Evolutionary conservation across 305 asterid species (phyloP).

Genomic region (Fraxinus nigra): DNA sequence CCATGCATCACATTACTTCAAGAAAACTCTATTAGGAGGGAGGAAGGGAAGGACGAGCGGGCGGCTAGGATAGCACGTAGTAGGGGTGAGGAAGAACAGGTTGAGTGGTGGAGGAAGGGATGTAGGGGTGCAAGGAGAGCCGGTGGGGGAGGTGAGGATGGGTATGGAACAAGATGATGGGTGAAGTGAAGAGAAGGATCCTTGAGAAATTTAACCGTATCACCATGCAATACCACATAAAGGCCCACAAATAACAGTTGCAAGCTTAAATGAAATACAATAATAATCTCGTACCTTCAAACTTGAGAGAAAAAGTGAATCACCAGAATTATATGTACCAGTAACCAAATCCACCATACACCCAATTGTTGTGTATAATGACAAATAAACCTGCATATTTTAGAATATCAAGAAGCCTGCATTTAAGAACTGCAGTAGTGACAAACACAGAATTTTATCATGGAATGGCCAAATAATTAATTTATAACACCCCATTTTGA

Average conservation of each 20-base stretch:
- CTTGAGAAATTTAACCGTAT: background rate
- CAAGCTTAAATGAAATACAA: background rate
- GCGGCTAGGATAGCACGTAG: background rate
- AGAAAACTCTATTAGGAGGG: background rate
- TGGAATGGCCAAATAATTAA: background rate
- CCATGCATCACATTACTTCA: background rate
- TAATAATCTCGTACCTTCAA: slow-evolving; percentile 58
- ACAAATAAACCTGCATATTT: slow-evolving; percentile 75
- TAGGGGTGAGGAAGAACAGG: background rate
- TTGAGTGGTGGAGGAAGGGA: background rate
- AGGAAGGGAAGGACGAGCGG: background rate
- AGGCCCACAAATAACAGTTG: background rate
- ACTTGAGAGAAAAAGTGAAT: slow-evolving; percentile 66
- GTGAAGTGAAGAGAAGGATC: background rate
- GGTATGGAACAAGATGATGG: background rate
- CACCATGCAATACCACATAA: background rate
- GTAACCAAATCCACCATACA: slow-evolving; percentile 56
- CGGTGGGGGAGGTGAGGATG: background rate
- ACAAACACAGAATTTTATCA: background rate
- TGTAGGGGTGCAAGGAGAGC: background rate
- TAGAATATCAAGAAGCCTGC: slow-evolving; percentile 9
- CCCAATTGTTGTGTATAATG: slow-evolving; percentile 73
- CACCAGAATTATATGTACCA: slow-evolving; percentile 39
- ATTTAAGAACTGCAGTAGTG: background rate
- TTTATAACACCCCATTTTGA: background rate